Conservation (phyloP, 148 eudicot species). For the Tetragonia tetragonoides region DNA sequence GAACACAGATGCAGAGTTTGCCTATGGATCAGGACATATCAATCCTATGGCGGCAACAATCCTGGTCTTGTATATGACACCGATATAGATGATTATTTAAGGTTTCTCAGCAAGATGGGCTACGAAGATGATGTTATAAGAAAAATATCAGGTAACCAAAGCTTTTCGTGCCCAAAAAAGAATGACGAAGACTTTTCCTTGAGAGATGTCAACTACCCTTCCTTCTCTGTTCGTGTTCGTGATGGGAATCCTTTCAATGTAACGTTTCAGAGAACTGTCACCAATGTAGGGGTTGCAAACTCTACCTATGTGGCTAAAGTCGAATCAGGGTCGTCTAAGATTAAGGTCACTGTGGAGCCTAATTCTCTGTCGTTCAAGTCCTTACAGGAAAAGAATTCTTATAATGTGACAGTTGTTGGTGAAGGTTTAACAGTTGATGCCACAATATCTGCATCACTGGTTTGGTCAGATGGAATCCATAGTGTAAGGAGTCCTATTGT, state of each 20-base stretch:
- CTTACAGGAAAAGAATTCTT: slow-evolving; percentile 36
- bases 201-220: slow-evolving; percentile 56
- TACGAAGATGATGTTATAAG: background rate
- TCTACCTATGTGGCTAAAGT: slow-evolving; percentile 42
- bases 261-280: slow-evolving; percentile 44
- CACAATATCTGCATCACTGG: slow-evolving; percentile 28
- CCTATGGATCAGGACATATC: slow-evolving; percentile 61
- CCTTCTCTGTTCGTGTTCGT: slow-evolving; percentile 29
- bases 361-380: slow-evolving; percentile 28
- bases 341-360: slow-evolving; percentile 38
- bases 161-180: slow-evolving; percentile 4
- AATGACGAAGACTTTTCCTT: background rate
- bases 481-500: slow-evolving; percentile 55
- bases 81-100: slow-evolving; percentile 32
- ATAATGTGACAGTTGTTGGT: slow-evolving; percentile 33
- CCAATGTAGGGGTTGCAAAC: slow-evolving; percentile 48
- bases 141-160: slow-evolving; percentile 16
- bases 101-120: slow-evolving; percentile 37
- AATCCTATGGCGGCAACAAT: slow-evolving; percentile 40
- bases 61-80: slow-evolving; percentile 62
- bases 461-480: slow-evolving; percentile 56
- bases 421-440: background rate
- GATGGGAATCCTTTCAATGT: background rate
- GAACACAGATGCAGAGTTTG: slow-evolving; percentile 40
- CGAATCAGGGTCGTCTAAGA: background rate